Evolutionary conservation across 129 eudicot genomes (phyloP), one percentile per base, ranked within the genome.

Genomic region (Tanacetum coccineum): DNA sequence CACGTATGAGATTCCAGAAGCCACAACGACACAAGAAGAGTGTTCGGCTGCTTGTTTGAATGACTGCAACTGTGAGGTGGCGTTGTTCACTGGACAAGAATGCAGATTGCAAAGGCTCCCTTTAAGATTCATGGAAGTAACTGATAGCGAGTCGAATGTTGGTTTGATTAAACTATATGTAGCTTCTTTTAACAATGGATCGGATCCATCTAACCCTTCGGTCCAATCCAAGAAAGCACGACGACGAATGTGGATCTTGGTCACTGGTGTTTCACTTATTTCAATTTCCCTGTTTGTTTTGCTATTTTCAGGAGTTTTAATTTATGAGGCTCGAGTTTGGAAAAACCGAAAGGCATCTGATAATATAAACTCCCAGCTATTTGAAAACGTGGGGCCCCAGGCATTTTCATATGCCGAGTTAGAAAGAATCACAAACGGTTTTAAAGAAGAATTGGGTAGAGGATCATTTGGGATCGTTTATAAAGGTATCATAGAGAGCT

Each of bases 401-500:
- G 62, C 70, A 4, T 79, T 82, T 71, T 61, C 74, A 9, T 82
- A 79, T 63, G 79, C 67, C 3, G 87, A 73, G 19, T 30, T 83
- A 52, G 75, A 30, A 13, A 56, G 56, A 19, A 77, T 52, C 21
- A 79, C 84, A 9, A 42, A 68, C 54, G 70, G 62, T 53, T 82
- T 82, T 52, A 64, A 63, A 21, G 81, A 79, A 63, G 79, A 75
- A 58, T 4, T 82, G 32, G 87, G 87, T 0, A 71, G 74, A 51
- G 83, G 87, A 20, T 64, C 87, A 4, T 83, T 71, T 13, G 88
- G 88, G 49, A 66, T 74, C 9, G 84, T 83, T 36, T 80, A 68
- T 59, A 83, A 79, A 70, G 88, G 85, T 3, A n/a, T 51, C 9
- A 26, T 80, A n/a, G 18, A 60, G 49, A 70, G 25, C 49, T 50